These are phyloP conservation scores for Micromonas pusilla DNA, from an alignment of 139 green algal species.

Conservation along the genomic window DNA sequence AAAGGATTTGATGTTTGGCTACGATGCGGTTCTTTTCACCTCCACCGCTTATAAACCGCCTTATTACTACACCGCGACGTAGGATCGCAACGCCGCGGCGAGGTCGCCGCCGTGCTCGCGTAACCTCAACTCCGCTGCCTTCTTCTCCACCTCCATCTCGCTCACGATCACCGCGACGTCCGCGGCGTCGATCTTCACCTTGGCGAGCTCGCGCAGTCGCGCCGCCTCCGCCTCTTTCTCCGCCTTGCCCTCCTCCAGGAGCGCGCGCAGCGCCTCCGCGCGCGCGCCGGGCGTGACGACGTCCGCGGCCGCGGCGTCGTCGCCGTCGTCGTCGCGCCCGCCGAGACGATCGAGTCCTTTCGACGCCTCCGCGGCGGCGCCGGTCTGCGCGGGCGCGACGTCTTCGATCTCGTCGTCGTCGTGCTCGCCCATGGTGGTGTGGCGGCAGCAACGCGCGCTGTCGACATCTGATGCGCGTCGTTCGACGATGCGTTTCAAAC, in stretches of 20 bases:
- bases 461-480: too few relatives aligned
- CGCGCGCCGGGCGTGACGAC: neutral
- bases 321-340: neutral
- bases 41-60: too few relatives aligned
- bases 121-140: neutral
- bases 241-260: neutral
- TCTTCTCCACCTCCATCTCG: neutral
- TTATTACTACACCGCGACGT: too few relatives aligned
- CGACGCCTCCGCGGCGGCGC: neutral
- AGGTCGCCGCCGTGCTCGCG: conserved; percentile 1
- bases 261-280: neutral
- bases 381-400: neutral
- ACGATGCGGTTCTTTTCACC: too few relatives aligned
- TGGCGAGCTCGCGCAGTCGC: neutral
- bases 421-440: too few relatives aligned
- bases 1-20: too few relatives aligned
- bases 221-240: neutral
- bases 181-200: neutral
- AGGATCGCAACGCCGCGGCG: neutral
- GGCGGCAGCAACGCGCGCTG: too few relatives aligned
- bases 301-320: neutral
- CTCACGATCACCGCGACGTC: neutral
- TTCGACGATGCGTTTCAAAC: too few relatives aligned
- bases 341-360: too few relatives aligned
- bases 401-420: neutral